Evolutionary conservation across 106 monocot genomes (phyloP), one percentile per base, ranked within the genome.

Genomic region (Gastrodia elata): DNA sequence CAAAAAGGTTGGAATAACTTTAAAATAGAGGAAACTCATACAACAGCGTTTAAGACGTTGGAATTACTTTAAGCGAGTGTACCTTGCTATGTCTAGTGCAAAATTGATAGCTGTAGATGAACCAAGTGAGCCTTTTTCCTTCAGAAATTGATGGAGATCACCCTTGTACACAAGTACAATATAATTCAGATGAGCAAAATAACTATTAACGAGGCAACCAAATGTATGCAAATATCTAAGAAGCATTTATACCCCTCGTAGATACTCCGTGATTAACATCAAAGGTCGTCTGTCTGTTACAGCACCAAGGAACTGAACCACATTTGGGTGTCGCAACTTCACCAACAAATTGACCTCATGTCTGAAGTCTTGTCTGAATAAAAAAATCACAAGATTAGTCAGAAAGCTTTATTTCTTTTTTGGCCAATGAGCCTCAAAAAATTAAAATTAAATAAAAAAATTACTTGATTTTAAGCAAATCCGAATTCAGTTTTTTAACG

Each of bases 231-330:
- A 11, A 40, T 25, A 25, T 25, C 25, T 2, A 14, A 56, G 10
- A 13, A 46, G 34, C 4, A 64, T 58, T 73, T 68, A 44, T 83
- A 98, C 93, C 79, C 98, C 98, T 82, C 93, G 81, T 20, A 98
- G 74, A 77, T 81, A 98, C 70, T 98, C 97, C 24, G 90, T 98
- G 28, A 98, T 87, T 70, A 98, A 79, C 98, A 98, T 93, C 59
- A 98, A 73, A 42, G 98, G 98, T 73, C 88, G 91, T 74, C 84
- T 93, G 67, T 98, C 92, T 20, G 97, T 98, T 39, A 93, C 97
- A 64, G 98, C 98, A 75, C 98, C 98, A 65, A 98, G 91, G 71
- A 98, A 93, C 71, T 98, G 98, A 27, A 98, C 98, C 73, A 98
- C 89, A 75, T 98, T 98, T 40, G 93, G 98, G 83, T 98, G 98